Percentiles rank a stretch among this genome's conserved stretches.
Conservation (phyloP, 768 basidiomycete genomes). For the Myochromella boudieri region DNA sequence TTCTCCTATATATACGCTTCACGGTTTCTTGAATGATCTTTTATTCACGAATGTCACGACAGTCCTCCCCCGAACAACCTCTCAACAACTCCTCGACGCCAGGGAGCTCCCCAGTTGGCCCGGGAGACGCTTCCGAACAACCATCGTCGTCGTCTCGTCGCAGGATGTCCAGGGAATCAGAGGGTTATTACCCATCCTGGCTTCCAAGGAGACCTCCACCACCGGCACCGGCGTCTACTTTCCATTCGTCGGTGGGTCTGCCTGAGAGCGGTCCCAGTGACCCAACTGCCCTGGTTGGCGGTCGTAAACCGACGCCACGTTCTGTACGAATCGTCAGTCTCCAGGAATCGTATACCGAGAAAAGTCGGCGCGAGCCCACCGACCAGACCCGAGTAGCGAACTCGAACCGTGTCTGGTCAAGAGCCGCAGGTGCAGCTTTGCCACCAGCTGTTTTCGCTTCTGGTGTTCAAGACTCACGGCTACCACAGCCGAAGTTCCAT, state of each 20-base stretch:
- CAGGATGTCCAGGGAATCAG: slow-evolving; percentile 45
- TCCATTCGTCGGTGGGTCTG: slow-evolving; percentile 55
- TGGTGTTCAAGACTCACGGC: slow-evolving; percentile 28
- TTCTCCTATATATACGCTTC: slow-evolving; percentile 12
- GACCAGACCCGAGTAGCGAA: slow-evolving; percentile 48
- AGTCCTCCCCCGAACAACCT: slow-evolving; percentile 29
- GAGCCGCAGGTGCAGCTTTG: slow-evolving; percentile 45
- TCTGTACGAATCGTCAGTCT: slow-evolving; percentile 81
- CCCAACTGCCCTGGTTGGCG: slow-evolving; percentile 41
- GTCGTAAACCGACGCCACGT: slow-evolving; percentile 78
- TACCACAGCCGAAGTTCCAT: slow-evolving; percentile 66
- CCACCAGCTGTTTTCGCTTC: slow-evolving; percentile 46
- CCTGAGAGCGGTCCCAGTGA: slow-evolving; percentile 31
- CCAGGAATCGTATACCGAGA: slow-evolving; percentile 47
- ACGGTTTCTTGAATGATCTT: slow-evolving; percentile 23
- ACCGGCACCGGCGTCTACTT: slow-evolving; percentile 71
- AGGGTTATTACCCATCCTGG: slow-evolving; percentile 79
- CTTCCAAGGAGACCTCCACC: slow-evolving; percentile 76
- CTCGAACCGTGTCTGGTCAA: slow-evolving; percentile 56
- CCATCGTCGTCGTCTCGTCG: slow-evolving; percentile 32
- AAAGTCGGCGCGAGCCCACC: slow-evolving; percentile 45
- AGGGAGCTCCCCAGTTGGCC: slow-evolving; percentile 22
- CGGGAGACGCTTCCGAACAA: slow-evolving; percentile 23
- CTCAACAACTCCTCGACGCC: slow-evolving; percentile 24
- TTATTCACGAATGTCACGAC: slow-evolving; percentile 39